Percentiles rank a stretch among this genome's conserved stretches.
Evolutionary conservation across 306 rosid species (phyloP).

Genomic region (Amphicarpaea edgeworthii): DNA sequence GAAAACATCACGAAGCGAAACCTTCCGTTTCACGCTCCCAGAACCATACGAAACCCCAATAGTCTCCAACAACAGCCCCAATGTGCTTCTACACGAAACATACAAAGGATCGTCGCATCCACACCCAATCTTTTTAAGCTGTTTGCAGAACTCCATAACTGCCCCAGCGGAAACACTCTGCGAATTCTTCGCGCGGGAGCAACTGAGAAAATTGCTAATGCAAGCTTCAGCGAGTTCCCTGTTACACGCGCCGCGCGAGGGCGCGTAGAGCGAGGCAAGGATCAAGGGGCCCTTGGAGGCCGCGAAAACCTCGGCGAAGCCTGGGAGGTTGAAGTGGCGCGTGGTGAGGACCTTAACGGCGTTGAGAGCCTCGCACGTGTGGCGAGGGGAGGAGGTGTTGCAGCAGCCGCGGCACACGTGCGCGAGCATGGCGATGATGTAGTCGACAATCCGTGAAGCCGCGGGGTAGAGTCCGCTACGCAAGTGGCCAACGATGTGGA

Average conservation of each 20-base stretch:
- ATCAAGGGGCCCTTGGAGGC: conserved; percentile 59
- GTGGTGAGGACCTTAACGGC: conserved; percentile 43
- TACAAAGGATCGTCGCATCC: conserved; percentile 61
- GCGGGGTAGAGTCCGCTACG: conserved; percentile 60
- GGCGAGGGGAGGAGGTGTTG: neutral
- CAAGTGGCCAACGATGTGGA: conserved; percentile 71
- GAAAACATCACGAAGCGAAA: conserved; percentile 56
- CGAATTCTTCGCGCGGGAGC: conserved; percentile 30
- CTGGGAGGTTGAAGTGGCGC: conserved; percentile 41
- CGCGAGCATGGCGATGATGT: conserved; percentile 49
- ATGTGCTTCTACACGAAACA: conserved; percentile 56
- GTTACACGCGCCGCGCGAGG: conserved; percentile 38
- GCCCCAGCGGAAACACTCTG: conserved; percentile 51
- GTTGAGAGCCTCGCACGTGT: neutral
- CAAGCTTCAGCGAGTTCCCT: conserved; percentile 52
- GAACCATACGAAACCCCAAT: conserved; percentile 21
- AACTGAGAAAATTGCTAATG: conserved; percentile 59
- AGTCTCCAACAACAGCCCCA: conserved; percentile 56
- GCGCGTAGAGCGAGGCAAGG: conserved; percentile 64
- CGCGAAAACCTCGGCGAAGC: conserved; percentile 47
- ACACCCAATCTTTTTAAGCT: conserved; percentile 56
- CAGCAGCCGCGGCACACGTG: conserved; percentile 59
- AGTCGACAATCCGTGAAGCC: conserved; percentile 57
- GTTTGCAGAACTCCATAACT: conserved; percentile 70
- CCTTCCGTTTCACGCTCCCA: conserved; percentile 28